Percentiles rank a stretch among this genome's conserved stretches.
These are phyloP conservation scores for Beta vulgaris DNA, from an alignment of 148 eudicot species.

Conservation along the genomic window DNA sequence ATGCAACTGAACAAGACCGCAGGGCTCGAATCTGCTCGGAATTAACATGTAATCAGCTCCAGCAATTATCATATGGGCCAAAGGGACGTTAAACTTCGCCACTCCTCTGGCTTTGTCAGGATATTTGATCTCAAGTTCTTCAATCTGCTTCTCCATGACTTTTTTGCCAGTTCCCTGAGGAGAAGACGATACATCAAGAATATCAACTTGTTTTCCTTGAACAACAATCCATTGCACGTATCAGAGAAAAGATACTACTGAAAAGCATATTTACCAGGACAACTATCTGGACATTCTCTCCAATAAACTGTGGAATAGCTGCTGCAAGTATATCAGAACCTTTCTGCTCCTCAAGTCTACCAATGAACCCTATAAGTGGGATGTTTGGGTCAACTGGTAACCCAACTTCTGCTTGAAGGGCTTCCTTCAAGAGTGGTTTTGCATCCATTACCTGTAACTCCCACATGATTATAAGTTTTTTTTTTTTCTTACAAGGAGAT, in stretches of 20 bases:
- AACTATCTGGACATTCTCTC: conserved; percentile 70
- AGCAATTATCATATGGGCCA: conserved; percentile 87
- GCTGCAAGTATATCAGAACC: conserved; percentile 89
- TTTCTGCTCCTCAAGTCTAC: conserved; percentile 95
- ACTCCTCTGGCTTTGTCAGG: conserved; percentile 84
- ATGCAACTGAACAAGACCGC: conserved; percentile 95
- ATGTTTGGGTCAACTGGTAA: conserved; percentile 67
- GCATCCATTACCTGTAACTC: conserved; percentile 66
- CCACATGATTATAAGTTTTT: not conserved
- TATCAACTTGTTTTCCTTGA: not conserved
- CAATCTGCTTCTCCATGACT: conserved; percentile 68
- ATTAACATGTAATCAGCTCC: conserved; percentile 83
- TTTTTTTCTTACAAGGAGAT: not conserved
- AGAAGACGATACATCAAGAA: not conserved
- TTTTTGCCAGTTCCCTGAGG: conserved; percentile 90
- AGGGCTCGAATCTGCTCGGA: conserved; percentile 96
- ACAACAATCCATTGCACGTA: not conserved
- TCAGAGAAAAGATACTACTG: not conserved
- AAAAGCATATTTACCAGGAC: conserved; percentile 56
- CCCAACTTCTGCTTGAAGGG: conserved; percentile 89
- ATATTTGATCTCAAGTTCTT: conserved; percentile 57
- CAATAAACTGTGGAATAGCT: conserved; percentile 65
- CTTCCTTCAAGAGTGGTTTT: conserved; percentile 79
- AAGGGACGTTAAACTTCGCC: conserved; percentile 71
- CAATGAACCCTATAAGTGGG: conserved; percentile 93